A percentile compares a stretch with the other conserved stretches of the same genome.
phyloP scores from a whole-genome alignment of 805 yeast species.

The Lipomyces chichibuensis region DNA sequence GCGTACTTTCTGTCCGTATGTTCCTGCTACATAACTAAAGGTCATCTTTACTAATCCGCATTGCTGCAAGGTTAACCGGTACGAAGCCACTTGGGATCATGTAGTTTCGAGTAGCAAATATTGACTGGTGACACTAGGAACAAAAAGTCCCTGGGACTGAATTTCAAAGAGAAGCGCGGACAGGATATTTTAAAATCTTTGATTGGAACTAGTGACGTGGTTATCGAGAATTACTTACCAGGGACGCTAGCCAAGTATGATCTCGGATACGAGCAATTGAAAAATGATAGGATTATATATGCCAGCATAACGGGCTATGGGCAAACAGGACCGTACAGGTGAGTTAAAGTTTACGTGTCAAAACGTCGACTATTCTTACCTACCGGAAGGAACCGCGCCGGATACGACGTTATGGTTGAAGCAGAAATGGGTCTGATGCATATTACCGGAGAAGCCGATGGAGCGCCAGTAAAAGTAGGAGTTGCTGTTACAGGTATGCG shows the following conservation, averaged over 20 bases:
- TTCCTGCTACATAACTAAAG: neutral
- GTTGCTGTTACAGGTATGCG: constrained; percentile 46
- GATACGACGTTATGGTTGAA: constrained; percentile 52
- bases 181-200: constrained; percentile 42
- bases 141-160: constrained; percentile 46
- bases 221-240: constrained; percentile 49
- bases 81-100: neutral
- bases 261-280: constrained; percentile 43
- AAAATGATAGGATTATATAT: constrained; percentile 42
- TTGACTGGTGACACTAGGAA: constrained; percentile 40
- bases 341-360: constrained; percentile 33
- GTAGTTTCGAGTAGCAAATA: neutral
- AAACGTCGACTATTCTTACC: constrained; percentile 49
- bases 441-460: constrained; percentile 48
- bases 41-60: neutral
- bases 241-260: constrained; percentile 46
- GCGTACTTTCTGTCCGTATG: constrained; percentile 48
- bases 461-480: constrained; percentile 50
- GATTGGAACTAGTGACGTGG: constrained; percentile 44
- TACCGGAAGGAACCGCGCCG: constrained; percentile 42
- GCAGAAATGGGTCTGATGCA: constrained; percentile 53
- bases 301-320: constrained; percentile 51
- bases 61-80: constrained; percentile 23
- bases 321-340: constrained; percentile 48
- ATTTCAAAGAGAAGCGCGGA: constrained; percentile 45